These are phyloP conservation scores for Zanthoxylum bungeanum DNA, from an alignment of 345 rosid genomes.

Conservation along the genomic window DNA sequence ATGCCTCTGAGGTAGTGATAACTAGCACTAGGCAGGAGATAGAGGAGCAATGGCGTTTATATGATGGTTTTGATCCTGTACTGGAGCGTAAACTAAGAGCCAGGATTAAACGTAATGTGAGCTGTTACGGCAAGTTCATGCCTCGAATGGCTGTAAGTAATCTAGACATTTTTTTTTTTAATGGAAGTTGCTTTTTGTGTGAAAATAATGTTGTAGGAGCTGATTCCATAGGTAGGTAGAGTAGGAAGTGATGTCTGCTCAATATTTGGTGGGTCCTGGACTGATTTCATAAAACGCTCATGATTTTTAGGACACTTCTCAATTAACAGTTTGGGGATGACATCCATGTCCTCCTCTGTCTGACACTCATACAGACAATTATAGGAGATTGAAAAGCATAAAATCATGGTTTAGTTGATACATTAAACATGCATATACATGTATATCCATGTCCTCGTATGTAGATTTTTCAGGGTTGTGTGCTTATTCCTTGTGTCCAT, in stretches of 20 bases:
- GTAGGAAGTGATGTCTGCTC: not conserved
- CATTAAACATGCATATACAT: not conserved
- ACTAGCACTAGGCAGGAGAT: constrained; percentile 98
- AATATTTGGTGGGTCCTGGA: constrained; percentile 9
- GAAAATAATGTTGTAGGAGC: not conserved
- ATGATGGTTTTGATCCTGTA: constrained; percentile 97
- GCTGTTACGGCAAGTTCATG: constrained; percentile 96
- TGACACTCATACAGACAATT: not conserved
- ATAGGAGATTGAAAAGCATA: not conserved
- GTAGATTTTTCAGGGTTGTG: not conserved
- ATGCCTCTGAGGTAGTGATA: constrained; percentile 89
- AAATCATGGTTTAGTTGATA: not conserved
- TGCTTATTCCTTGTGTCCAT: not conserved
- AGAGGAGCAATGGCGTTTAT: constrained; percentile 94
- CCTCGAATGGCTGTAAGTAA: constrained; percentile 97
- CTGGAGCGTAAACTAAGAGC: constrained; percentile 90
- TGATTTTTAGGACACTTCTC: not conserved
- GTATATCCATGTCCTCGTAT: not conserved
- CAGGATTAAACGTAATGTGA: constrained; percentile 89
- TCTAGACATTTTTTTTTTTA: not conserved
- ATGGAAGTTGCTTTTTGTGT: constrained; percentile 1
- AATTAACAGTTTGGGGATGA: not conserved
- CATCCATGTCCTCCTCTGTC: not conserved
- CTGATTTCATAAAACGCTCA: not conserved
- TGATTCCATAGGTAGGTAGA: not conserved